Conservation (phyloP, 345 rosid species). For the Excoecaria cochinchinensis region DNA sequence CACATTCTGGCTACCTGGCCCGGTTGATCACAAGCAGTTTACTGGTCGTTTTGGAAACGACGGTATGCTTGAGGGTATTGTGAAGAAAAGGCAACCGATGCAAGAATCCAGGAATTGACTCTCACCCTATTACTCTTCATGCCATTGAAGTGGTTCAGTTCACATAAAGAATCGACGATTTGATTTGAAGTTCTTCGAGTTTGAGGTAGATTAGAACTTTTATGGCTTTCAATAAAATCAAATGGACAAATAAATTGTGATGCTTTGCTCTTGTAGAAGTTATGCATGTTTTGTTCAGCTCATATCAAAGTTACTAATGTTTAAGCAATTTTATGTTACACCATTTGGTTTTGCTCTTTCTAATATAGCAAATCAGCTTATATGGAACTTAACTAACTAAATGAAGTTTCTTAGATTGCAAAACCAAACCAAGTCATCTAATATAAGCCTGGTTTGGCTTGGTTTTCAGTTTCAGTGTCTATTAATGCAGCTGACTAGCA, state of each 20-base stretch:
- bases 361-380: too few species aligned
- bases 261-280: not conserved
- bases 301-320: not conserved
- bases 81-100: conserved; percentile 48
- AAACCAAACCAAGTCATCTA: too few species aligned
- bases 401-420: too few species aligned
- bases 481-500: too few species aligned
- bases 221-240: not conserved
- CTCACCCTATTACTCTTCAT: too few species aligned
- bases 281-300: not conserved
- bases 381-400: too few species aligned
- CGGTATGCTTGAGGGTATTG: conserved; percentile 73
- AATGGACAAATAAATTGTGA: not conserved
- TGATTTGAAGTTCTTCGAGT: not conserved
- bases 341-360: not conserved
- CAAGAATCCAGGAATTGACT: not conserved
- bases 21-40: conserved; percentile 53
- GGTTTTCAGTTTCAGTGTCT: too few species aligned
- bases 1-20: conserved; percentile 74
- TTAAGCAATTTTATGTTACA: not conserved
- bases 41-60: conserved; percentile 47
- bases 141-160: conserved; percentile 5
- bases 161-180: not conserved
- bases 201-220: not conserved
- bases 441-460: too few species aligned